Evolutionary conservation across 2,329 filamentous ascomycete genomes (phyloP).

Genomic region (Orbilia brochopaga): DNA sequence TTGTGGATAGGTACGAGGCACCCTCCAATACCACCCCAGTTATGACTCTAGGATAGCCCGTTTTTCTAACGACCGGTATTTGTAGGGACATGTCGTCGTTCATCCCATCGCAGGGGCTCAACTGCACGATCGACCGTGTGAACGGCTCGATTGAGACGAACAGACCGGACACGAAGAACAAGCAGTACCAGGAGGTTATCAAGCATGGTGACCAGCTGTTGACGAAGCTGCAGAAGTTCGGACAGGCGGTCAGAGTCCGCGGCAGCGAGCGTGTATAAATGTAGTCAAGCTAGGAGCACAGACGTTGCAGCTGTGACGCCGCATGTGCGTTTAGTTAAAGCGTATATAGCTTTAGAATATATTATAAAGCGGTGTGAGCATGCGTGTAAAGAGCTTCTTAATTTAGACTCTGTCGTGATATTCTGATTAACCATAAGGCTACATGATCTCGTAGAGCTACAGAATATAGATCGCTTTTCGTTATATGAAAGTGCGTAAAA

Average conservation of each 20-base stretch:
- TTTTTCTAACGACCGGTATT: constrained; percentile 15
- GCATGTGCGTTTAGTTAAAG: constrained; percentile 1
- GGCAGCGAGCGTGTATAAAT: constrained; percentile 71
- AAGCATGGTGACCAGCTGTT: constrained; percentile 97
- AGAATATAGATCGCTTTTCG: too few relatives aligned
- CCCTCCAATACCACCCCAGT: not conserved
- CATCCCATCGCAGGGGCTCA: constrained; percentile 90
- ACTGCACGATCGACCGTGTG: constrained; percentile 96
- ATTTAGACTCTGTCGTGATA: too few relatives aligned
- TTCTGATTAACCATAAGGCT: too few relatives aligned
- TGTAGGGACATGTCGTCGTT: constrained; percentile 90
- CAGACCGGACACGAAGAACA: constrained; percentile 98
- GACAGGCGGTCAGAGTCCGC: constrained; percentile 89
- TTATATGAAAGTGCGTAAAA: too few relatives aligned
- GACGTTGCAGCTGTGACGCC: not conserved
- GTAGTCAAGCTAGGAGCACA: not conserved
- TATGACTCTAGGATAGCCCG: not conserved
- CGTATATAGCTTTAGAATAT: constrained; percentile 1
- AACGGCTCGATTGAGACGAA: constrained; percentile 98
- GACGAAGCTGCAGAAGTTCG: constrained; percentile 99
- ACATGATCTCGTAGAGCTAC: too few relatives aligned
- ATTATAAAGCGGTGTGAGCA: not conserved
- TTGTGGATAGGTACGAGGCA: constrained; percentile 76
- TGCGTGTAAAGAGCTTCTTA: not conserved
- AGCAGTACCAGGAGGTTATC: constrained; percentile 97